Percentiles rank a stretch among this genome's conserved stretches.
Evolutionary conservation across 768 basidiomycete species (phyloP).

Genomic region (Hygrophorus pudorinus): DNA sequence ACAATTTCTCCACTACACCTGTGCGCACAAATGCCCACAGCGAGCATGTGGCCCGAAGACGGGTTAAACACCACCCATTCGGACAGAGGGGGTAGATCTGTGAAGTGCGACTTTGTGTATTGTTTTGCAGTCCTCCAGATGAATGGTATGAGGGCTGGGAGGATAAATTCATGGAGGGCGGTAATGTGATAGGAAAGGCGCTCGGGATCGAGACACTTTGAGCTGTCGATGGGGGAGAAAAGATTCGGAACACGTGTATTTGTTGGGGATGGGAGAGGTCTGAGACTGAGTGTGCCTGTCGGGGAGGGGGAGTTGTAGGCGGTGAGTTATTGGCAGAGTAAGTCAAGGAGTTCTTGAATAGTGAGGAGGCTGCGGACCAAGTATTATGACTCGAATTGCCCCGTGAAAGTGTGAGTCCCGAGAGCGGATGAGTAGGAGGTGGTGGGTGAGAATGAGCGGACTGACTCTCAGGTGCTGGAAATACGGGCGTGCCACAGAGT

Average conservation of each 20-base stretch:
- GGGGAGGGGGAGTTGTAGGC: conserved; percentile 17
- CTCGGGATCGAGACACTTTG: conserved; percentile 23
- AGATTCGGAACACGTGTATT: conserved; percentile 63
- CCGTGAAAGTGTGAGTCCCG: conserved; percentile 18
- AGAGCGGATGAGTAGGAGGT: conserved; percentile 24
- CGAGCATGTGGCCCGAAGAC: conserved; percentile 80
- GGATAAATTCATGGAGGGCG: conserved; percentile 14
- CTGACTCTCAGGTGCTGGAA: conserved; percentile 23
- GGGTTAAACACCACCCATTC: conserved; percentile 76
- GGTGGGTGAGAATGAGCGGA: conserved; percentile 14
- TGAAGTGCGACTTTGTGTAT: conserved; percentile 13
- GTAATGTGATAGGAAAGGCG: conserved; percentile 14
- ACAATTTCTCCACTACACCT: conserved; percentile 74
- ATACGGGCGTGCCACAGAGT: conserved; percentile 60
- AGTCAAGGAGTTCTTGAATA: conserved; percentile 46
- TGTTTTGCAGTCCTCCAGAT: conserved; percentile 7
- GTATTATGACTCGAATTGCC: conserved; percentile 10
- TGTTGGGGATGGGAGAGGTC: conserved; percentile 27
- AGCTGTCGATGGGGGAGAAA: conserved; percentile 18
- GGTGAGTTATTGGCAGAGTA: conserved; percentile 19
- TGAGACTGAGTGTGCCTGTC: conserved; percentile 16
- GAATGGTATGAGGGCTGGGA: conserved; percentile 21
- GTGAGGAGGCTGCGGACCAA: conserved; percentile 41
- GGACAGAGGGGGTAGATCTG: conserved; percentile 74
- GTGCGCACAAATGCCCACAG: conserved; percentile 84